phyloP scores from a whole-genome alignment of 73 alveolate genomes.

The Breviolum minutum region DNA sequence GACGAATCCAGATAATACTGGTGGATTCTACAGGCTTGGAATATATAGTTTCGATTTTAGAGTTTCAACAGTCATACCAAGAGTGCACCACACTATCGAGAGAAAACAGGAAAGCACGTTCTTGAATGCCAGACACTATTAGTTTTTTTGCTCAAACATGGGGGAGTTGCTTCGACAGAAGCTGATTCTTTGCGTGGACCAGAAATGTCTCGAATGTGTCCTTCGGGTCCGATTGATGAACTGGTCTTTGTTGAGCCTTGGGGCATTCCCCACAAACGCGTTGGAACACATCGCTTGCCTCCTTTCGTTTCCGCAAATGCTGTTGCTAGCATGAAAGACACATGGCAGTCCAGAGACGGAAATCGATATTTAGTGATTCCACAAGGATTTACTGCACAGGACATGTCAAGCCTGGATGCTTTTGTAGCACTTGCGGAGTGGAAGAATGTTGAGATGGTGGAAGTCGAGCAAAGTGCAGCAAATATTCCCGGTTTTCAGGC shows the following conservation, averaged over 20 bases:
- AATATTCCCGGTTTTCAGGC: background rate
- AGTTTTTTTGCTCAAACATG: background rate
- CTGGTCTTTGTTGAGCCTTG: slow-evolving; percentile 25
- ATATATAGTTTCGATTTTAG: no score
- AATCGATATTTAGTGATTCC: slow-evolving; percentile 31
- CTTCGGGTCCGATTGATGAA: background rate
- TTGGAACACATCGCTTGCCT: slow-evolving; percentile 7
- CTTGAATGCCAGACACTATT: background rate
- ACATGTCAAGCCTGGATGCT: slow-evolving; percentile 8
- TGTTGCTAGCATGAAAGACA: background rate
- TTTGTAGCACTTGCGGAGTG: slow-evolving; percentile 31
- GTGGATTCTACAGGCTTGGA: background rate
- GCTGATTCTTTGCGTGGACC: background rate
- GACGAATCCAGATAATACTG: background rate
- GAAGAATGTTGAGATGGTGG: background rate
- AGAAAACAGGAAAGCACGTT: no score
- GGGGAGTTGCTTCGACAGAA: background rate
- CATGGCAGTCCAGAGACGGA: slow-evolving; percentile 24
- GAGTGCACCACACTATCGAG: no score
- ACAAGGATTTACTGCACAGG: slow-evolving; percentile 18
- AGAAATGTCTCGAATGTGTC: background rate
- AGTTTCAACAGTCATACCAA: no score
- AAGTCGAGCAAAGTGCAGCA: background rate
- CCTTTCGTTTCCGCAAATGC: background rate
- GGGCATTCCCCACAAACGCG: slow-evolving; percentile 56